phyloP scores from a whole-genome alignment of 441 rosid species.

The Euphorbia corollata region DNA sequence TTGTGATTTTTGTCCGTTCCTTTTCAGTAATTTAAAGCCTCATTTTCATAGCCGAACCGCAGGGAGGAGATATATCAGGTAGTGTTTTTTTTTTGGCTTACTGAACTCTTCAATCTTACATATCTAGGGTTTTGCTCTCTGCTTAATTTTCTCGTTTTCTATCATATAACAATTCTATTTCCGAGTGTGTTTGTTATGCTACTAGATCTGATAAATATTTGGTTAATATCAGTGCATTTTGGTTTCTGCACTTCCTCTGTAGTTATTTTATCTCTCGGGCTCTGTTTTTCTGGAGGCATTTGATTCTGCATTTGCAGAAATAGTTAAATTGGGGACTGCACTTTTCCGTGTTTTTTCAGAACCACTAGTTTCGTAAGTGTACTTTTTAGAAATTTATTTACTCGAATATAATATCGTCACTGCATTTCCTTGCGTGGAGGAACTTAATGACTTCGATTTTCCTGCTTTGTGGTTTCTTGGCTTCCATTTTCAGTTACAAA shows the following conservation, averaged over 20 bases:
- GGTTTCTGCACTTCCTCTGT: neutral
- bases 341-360: too few species aligned
- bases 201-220: conserved; percentile 10
- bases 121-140: conserved; percentile 9
- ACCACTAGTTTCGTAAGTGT: too few species aligned
- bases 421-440: too few species aligned
- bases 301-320: neutral
- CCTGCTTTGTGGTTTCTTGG: too few species aligned
- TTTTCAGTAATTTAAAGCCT: neutral
- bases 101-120: too few species aligned
- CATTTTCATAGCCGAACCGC: neutral
- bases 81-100: neutral
- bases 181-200: neutral
- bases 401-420: too few species aligned
- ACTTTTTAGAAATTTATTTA: too few species aligned
- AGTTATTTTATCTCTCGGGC: neutral
- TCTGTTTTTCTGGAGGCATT: neutral
- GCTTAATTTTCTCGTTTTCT: neutral
- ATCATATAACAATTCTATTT: neutral
- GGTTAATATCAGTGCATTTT: neutral
- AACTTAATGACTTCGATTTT: too few species aligned
- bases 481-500: neutral
- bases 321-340: too few species aligned
- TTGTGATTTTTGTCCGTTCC: neutral
- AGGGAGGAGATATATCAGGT: neutral